Base-by-base conservation (phyloP, 768 basidiomycete genomes). In the Inosperma sp. region DNA sequence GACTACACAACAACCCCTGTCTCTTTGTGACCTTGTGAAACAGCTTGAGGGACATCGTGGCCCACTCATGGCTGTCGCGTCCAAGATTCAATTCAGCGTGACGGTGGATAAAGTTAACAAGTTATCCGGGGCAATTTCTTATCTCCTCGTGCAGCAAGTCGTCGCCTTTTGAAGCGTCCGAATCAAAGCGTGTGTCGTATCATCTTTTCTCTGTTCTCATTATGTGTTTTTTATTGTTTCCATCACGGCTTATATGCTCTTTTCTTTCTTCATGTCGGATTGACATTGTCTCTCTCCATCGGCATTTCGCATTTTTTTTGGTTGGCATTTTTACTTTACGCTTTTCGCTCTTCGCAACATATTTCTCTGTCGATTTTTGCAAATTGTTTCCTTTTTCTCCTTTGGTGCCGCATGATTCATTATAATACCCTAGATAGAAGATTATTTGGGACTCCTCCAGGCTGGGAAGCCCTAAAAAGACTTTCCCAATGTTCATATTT, bases 91-190 rank as follows among this genome's bases (percentile, higher is more conserved):
- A 56, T 72, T 72, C 49, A 49, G 57, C 26, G 62, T 64, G 35
- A 72, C 71, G 37, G 64, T 69, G 53, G 65, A 66, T 36, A 70
- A 70, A 65, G 65, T 71, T 52, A 66, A 70, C 47, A 62, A 57
- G 46, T 60, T 74, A 23, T 69, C 67, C 36, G 71, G 72, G 56
- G 67, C 65, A 48, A 69, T 74, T 43, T 59, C 68, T 50, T 69
- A 69, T 56, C 57, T 73, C 52, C 47, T 71, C 53, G 54, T 74
- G 56, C 69, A 71, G 63, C 55, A 59, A 52, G 52, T 62, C 29
- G 57, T 60, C 26, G 59, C n/a, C n/a, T n/a, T n/a, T n/a, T n/a
- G n/a, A n/a, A n/a, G n/a, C n/a, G n/a, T n/a, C n/a, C n/a, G n/a
- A n/a, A n/a, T n/a, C n/a, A n/a, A n/a, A n/a, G n/a, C n/a, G n/a